Base-by-base conservation (phyloP, 2,329 filamentous ascomycete species). In the Sarocladiaceae sp. region DNA sequence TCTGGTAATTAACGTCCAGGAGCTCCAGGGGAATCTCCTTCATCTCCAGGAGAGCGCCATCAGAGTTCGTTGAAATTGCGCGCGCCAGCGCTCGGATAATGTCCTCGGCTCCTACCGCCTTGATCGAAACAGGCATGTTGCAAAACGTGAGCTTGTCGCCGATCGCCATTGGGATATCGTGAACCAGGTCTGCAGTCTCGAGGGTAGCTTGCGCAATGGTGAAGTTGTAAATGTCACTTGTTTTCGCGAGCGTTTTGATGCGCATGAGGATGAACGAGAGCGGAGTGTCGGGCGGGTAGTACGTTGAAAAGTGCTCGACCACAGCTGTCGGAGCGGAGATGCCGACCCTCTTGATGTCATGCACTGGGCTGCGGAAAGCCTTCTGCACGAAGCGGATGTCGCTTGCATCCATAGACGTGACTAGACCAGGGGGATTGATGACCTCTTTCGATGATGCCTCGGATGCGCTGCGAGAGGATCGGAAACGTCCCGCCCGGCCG, bases 401-500 rank as follows among this genome's bases (percentile, higher is more conserved):
- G 10, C 78, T 72, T 2, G 76, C 66, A 47, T 93, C 86, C 48
- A 97, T 75, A 0, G 88, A 86, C 1, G 92, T 96, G 25, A 97
- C 90, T 17, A 84, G 74, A 1, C 94, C 93, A 4, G 55, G 78
- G 37, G 33, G 49, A 18, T 28, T 75, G 12, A 26, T 26, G 3
- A 37, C 29, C 18, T 37, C 31, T 50, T 5, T 58, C 51, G 4
- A 50, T 25, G 18, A 46, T 22, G 53, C 31, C 3, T 56, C 52
- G 8, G 58, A 52, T 47, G 78, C 76, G 62, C 87, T 77, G 25
- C 77, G 73, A 2, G 89, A 89, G 25, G 87, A 86, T 53, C 86
- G 84, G 68, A 86, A 99, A 42, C 94, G 86, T 25, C 94, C 94
- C 12, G 94, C 94, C 58, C 94, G 84, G 17, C 94, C 94, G 48